Percentiles rank a stretch among this genome's conserved stretches.
These are phyloP conservation scores for Candolleomyces efflorescens DNA, from an alignment of 768 basidiomycete genomes.

Conservation along the genomic window DNA sequence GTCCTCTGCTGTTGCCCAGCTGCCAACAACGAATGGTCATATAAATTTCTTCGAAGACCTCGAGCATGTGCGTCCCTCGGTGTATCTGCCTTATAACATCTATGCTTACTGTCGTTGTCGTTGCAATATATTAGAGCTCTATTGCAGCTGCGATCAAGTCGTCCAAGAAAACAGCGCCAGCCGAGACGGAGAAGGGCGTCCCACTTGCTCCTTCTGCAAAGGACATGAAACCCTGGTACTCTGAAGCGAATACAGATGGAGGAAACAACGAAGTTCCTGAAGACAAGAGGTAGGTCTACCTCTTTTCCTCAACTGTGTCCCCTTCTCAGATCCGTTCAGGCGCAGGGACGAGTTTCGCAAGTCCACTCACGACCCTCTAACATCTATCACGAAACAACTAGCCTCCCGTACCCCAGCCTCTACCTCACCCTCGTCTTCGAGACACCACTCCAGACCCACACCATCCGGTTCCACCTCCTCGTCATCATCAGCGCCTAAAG, in stretches of 20 bases:
- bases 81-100: background rate
- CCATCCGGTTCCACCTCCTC: conserved; percentile 9
- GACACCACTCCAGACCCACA: background rate
- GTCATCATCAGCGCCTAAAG: background rate
- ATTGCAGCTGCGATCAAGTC: conserved; percentile 41
- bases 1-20: conserved; percentile 27
- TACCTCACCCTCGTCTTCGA: conserved; percentile 7
- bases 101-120: background rate
- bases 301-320: background rate
- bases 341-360: conserved; percentile 67
- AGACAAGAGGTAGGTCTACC: conserved; percentile 32
- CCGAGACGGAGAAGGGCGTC: conserved; percentile 66
- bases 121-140: conserved; percentile 35
- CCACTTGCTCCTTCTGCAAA: conserved; percentile 70
- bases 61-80: conserved; percentile 49
- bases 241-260: conserved; percentile 18
- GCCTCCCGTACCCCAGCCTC: conserved; percentile 34
- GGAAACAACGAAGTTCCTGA: conserved; percentile 24
- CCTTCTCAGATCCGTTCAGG: background rate
- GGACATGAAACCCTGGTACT: conserved; percentile 83
- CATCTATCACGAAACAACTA: conserved; percentile 66
- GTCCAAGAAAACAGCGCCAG: conserved; percentile 22
- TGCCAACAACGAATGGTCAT: conserved; percentile 56
- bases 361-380: conserved; percentile 64
- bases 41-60: conserved; percentile 84